Percentiles rank a stretch among this genome's conserved stretches.
Conservation (phyloP, 257 asterid genomes). For the Scutellaria galericulata region DNA sequence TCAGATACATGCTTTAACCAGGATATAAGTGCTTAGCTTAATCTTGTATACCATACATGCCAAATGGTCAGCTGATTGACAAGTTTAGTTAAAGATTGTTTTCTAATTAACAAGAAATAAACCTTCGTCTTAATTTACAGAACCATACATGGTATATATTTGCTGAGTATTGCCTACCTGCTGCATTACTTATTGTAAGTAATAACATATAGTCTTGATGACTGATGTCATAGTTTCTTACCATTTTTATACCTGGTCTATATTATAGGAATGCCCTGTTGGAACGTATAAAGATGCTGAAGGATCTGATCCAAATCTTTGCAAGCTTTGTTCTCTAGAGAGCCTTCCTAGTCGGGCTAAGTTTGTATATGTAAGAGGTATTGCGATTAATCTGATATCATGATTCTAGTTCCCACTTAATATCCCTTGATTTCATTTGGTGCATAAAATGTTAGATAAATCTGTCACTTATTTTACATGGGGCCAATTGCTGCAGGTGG, state of each 20-base stretch:
- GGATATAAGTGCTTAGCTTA: slow-evolving; percentile 12
- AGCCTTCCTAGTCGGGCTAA: slow-evolving; percentile 85
- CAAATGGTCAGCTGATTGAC: slow-evolving; percentile 19
- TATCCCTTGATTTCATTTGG: slow-evolving; percentile 15
- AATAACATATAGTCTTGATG: background rate
- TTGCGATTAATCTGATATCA: slow-evolving; percentile 29
- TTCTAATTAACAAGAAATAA: slow-evolving; percentile 9
- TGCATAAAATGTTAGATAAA: background rate
- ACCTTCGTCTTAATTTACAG: background rate
- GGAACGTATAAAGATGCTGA: slow-evolving; percentile 82
- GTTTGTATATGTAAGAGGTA: slow-evolving; percentile 85
- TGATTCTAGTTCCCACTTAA: slow-evolving; percentile 9
- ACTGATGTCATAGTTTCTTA: slow-evolving; percentile 26
- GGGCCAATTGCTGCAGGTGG: slow-evolving; percentile 70
- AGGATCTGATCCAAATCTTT: slow-evolving; percentile 83
- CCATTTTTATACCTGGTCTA: slow-evolving; percentile 29
- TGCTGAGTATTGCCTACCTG: slow-evolving; percentile 19
- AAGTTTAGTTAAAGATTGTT: slow-evolving; percentile 3
- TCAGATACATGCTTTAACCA: slow-evolving; percentile 31
- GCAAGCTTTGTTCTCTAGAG: slow-evolving; percentile 75
- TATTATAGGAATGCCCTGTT: slow-evolving; percentile 81
- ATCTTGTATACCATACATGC: slow-evolving; percentile 22
- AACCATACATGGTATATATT: slow-evolving; percentile 7
- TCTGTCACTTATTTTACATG: slow-evolving; percentile 36
- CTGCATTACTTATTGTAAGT: slow-evolving; percentile 24